Evolutionary conservation across 345 rosid species (phyloP), one percentile per base, ranked within the genome.

Genomic region (Luvunga scandens): DNA sequence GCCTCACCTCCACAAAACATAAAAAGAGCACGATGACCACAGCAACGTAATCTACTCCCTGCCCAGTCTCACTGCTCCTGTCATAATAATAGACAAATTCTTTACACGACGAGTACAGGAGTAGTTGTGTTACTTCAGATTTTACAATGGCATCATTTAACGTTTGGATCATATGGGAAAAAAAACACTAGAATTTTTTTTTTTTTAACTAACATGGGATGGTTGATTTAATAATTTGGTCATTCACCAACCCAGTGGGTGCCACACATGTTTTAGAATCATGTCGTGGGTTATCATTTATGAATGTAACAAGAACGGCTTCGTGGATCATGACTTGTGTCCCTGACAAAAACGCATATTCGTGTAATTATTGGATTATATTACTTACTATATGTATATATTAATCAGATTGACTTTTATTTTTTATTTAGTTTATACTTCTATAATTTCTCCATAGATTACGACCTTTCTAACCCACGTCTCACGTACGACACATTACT

Each of bases 261-360:
- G 70, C 60, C 60, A 21, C n/a, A n/a, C 77, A 74, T 61, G 69
- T 74, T 60, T 9, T 30, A 6, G 19, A 60, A 59, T 56, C 34
- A 60, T 73, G 48, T 19, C 9, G 5, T 9, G 6, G 21, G 34
- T 31, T 33, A 42, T 42, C 4, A 42, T 42, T 27, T 56, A 9
- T 50, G 22, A 28, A 27, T 21, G 5, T 45, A 8, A 3, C 53
- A 53, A 24, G 7, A 36, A 71, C 7, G 25, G 27, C 63, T 31
- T 55, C 63, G n/a, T 55, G 64, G 42, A 21, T 18, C 30, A 31
- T 31, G 62, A 24, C 62, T 31, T 65, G 42, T 19, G 45, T 33
- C 19, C 19, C 33, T 7, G 5, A 2, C 34, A 31, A 31, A 64
- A 7, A 3, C 14, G 5, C 13, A 65, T 18, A 18, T 14, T 28